These are phyloP conservation scores for Coffea canephora DNA, from an alignment of 257 asterid species.

Conservation along the genomic window DNA sequence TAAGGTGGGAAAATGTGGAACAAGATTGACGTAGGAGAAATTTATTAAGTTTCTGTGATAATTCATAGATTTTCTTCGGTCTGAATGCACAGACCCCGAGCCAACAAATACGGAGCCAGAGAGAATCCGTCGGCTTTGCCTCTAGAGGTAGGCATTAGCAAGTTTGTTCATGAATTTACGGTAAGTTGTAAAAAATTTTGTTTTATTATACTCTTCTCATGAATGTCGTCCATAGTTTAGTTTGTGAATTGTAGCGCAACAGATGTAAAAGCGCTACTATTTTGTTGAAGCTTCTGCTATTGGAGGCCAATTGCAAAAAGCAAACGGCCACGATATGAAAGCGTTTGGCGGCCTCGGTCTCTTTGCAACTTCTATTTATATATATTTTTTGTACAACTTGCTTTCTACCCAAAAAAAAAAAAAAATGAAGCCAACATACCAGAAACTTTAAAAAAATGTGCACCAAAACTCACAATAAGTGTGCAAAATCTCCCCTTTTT, in stretches of 20 bases:
- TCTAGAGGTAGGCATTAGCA: slow-evolving; percentile 6
- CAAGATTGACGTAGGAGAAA: slow-evolving; percentile 4
- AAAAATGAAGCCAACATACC: not conserved
- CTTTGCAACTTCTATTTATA: not conserved
- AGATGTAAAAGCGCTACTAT: not conserved
- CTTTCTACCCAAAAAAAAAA: not conserved
- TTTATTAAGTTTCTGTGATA: not conserved
- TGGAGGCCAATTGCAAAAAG: not conserved
- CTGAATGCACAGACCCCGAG: not conserved
- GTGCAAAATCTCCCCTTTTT: not conserved
- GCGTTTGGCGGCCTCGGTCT: not conserved
- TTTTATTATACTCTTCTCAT: not conserved
- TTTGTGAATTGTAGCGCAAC: slow-evolving; percentile 3
- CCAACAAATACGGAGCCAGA: slow-evolving; percentile 1
- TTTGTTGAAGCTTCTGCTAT: not conserved
- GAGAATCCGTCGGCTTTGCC: not conserved
- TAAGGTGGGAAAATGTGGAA: not conserved
- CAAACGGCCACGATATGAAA: not conserved
- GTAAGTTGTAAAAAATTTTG: not conserved
- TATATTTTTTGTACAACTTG: too few relatives aligned
- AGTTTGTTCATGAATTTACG: not conserved
- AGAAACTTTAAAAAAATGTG: not conserved
- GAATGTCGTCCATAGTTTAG: not conserved
- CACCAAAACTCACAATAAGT: not conserved
- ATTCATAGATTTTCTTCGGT: not conserved